Conservation (phyloP, 495 filamentous ascomycete species). For the Cercophora sp. region DNA sequence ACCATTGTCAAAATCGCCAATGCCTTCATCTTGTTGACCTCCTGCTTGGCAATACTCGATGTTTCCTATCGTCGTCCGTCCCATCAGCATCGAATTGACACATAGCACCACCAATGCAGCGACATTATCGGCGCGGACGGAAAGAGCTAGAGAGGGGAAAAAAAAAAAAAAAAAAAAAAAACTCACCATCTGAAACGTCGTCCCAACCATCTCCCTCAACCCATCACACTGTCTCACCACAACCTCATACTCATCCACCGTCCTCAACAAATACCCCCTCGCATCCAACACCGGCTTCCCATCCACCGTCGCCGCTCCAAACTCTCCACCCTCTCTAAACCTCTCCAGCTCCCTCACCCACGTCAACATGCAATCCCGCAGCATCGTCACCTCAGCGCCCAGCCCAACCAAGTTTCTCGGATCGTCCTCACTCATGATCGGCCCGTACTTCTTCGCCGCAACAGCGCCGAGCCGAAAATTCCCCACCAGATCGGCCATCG, state of each 20-base stretch:
- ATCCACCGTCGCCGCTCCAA: neutral
- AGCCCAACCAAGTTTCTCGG: conserved; percentile 3
- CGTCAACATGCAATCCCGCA: conserved; percentile 1
- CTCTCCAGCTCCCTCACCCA: conserved; percentile 9
- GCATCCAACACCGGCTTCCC: conserved; percentile 6
- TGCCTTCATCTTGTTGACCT: conserved; percentile 14
- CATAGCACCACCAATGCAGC: too few species aligned
- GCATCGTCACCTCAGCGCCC: neutral
- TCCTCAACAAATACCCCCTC: conserved; percentile 1
- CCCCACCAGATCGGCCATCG: neutral
- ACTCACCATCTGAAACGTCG: conserved; percentile 16
- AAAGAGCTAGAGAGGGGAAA: too few species aligned
- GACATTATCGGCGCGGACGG: too few species aligned
- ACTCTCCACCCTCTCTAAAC: neutral
- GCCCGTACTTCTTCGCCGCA: neutral
- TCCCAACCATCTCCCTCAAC: neutral
- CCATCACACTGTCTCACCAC: conserved; percentile 11
- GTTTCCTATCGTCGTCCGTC: conserved; percentile 4
- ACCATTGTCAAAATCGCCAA: conserved; percentile 11
- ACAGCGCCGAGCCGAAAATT: neutral
- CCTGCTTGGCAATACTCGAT: conserved; percentile 6
- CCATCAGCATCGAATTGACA: neutral
- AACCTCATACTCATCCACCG: conserved; percentile 7
- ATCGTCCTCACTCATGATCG: conserved; percentile 5
- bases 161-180: too few species aligned